Evolutionary conservation across 345 rosid genomes (phyloP), one percentile per base, ranked within the genome.

Genomic region (Iberis pinnata): DNA sequence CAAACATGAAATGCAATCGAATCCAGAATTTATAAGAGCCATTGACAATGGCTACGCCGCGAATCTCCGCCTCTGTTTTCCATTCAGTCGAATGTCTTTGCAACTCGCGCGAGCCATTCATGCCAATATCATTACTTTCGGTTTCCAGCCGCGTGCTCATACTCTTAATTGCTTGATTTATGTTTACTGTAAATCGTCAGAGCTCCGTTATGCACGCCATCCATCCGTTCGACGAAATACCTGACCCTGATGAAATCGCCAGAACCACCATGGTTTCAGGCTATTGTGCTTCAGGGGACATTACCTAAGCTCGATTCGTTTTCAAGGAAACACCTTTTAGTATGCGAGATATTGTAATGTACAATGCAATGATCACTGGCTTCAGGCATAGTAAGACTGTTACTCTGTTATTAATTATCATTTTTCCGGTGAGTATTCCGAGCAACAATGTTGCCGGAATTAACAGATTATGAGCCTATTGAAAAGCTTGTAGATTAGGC

Each of bases 201-300:
- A 58, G 26, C 62, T 64, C 3, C 8, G 9, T 8, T 70, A 64
- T 31, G 74, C 74, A n/a, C 70, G 70, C 52, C 53, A 58, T 0
- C 52, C 53, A 58, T 0, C 36, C 64, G 56, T 70, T 70, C 70
- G 70, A 64, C 9, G 70, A 32, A 45, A 64, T 42, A 13, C 20
- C 58, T 2, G 56, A 64, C 12, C 74, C 70, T 49, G 74, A 70
- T 49, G 58, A 43, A 53, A 35, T 70, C 46, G 70, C 70, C 11
- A 70, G 74, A 53, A 70, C 74, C 60, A 64, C 74, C 61, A 70
- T 70, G 70, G 55, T 70, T 31, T 51, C 74, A 3, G 74, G 70
- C 0, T 70, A 58, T 29, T 70, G 43, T 26, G 61, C 64, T 47
- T 46, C 57, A 5, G 66, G 74, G 0, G 50, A 53, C 4, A 19